phyloP scores from a whole-genome alignment of 2,329 filamentous ascomycete genomes.

The Acephala macrosclerotiorum region DNA sequence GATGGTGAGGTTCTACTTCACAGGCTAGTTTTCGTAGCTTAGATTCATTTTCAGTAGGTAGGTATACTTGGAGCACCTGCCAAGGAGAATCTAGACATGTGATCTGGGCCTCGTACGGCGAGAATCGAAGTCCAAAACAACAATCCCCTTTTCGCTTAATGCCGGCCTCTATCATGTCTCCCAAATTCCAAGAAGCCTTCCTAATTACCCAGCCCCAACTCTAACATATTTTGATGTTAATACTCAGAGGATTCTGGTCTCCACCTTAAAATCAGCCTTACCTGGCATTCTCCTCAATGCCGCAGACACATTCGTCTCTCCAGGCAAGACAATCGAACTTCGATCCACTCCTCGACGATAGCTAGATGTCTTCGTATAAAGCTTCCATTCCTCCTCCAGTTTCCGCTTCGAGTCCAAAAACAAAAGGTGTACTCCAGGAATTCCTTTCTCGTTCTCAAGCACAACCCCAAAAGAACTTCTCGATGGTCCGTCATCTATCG shows the following conservation, averaged over 20 bases:
- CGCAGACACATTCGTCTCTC: background rate
- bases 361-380: background rate
- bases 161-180: no score
- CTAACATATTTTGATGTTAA: no score
- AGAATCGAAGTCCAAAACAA: no score
- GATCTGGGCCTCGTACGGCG: no score
- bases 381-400: background rate
- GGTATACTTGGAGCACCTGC: no score
- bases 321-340: background rate
- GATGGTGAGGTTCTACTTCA: no score
- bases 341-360: background rate
- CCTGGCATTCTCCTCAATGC: background rate
- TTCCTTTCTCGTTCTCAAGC: background rate
- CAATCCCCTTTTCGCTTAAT: no score
- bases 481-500: background rate
- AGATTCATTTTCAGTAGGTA: no score
- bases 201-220: no score
- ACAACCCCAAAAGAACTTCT: background rate
- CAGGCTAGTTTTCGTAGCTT: no score
- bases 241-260: background rate
- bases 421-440: background rate
- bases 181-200: no score
- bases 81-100: no score
- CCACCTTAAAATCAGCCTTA: background rate
- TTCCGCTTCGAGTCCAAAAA: background rate